Base-by-base conservation (phyloP, 2,329 filamentous ascomycete genomes). In the Alternaria panax region DNA sequence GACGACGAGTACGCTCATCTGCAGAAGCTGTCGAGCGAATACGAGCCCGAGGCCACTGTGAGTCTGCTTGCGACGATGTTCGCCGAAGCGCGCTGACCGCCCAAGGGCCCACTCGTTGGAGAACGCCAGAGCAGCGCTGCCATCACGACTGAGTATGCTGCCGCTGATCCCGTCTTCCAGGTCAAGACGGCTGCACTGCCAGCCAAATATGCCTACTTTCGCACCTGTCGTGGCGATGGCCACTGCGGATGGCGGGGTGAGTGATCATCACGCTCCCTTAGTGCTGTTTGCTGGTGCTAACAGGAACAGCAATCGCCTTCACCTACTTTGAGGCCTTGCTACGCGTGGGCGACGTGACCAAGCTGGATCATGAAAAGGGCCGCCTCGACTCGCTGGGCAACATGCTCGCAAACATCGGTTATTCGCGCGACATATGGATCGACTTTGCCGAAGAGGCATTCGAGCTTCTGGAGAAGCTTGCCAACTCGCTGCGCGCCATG, bases 171-270 rank as follows among this genome's bases (percentile, higher is more conserved):
- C 6, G 83, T 92, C 64, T 96, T 92, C 77, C 89, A 93, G 51
- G 87, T 90, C 59, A 98, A 98, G 83, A 97, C 93, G 48, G 86
- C 87, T 74, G 94, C 89, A 20, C 85, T 99, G 54, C 90, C 93
- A 7, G 85, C 89, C 70, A 92, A 90, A 57, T 97, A 96, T 78
- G 91, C 92, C 20, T 89, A 93, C 75, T 97, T 94, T 75, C 92
- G 95, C 55, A 90, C 90, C 11, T 88, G 97, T 76, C 89, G 91
- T 78, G 94, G 95, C 53, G 94, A 98, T 80, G 95, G 95, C 59
- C 96, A 96, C 76, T 98, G 95, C 80, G 95, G 94, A 72, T 98
- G 95, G 94, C 88, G 94, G 90, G 95, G 94, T 97, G 85, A 83
- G 89, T 68, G 65, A 65, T 53, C 54, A 46, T 38, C 32, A 47